Percentiles rank a stretch among this genome's conserved stretches.
These are phyloP conservation scores for Oryza australiensis DNA, from an alignment of 176 grass and related monocot genomes.

Conservation along the genomic window DNA sequence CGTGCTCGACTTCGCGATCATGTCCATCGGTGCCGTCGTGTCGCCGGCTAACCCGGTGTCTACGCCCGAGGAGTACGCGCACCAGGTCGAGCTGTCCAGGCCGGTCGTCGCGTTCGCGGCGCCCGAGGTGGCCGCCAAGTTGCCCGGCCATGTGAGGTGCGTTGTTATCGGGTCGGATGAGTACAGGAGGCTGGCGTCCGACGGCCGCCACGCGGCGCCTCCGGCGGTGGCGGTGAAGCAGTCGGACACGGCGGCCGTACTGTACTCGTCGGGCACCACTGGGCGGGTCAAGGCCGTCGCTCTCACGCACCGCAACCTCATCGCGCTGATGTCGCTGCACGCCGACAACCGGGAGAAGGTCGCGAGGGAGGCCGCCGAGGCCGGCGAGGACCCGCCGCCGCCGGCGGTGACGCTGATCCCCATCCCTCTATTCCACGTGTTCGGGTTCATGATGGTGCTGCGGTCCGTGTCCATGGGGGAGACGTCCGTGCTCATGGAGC, in stretches of 20 bases:
- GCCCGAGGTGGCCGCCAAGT: slow-evolving; percentile 39
- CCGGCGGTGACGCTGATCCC: slow-evolving; percentile 53
- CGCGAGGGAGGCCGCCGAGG: slow-evolving; percentile 33
- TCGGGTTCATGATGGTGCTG: slow-evolving; percentile 72
- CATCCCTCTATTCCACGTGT: slow-evolving; percentile 76
- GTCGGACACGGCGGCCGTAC: slow-evolving; percentile 71
- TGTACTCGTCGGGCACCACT: slow-evolving; percentile 90
- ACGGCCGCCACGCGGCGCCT: not conserved
- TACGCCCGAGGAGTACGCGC: slow-evolving; percentile 51
- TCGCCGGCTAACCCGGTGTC: slow-evolving; percentile 67
- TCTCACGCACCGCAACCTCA: slow-evolving; percentile 74
- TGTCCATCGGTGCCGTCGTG: slow-evolving; percentile 70
- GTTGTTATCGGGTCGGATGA: slow-evolving; percentile 60
- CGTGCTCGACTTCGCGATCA: slow-evolving; percentile 61
- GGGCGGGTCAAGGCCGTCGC: slow-evolving; percentile 74
- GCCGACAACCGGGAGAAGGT: not conserved
- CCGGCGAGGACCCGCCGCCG: slow-evolving; percentile 26
- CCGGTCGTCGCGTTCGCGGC: slow-evolving; percentile 57
- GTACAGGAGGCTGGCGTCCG: slow-evolving; percentile 38
- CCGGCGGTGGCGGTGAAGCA: slow-evolving; percentile 55
- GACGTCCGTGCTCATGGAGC: slow-evolving; percentile 78
- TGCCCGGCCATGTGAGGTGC: slow-evolving; percentile 33
- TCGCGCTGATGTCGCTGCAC: slow-evolving; percentile 41
- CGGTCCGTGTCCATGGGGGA: slow-evolving; percentile 61
- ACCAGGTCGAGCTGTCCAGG: slow-evolving; percentile 45